Evolutionary conservation across 371 early-diverging fungal genomes (phyloP), one percentile per base, ranked within the genome.

Genomic region (Globomyces sp.): DNA sequence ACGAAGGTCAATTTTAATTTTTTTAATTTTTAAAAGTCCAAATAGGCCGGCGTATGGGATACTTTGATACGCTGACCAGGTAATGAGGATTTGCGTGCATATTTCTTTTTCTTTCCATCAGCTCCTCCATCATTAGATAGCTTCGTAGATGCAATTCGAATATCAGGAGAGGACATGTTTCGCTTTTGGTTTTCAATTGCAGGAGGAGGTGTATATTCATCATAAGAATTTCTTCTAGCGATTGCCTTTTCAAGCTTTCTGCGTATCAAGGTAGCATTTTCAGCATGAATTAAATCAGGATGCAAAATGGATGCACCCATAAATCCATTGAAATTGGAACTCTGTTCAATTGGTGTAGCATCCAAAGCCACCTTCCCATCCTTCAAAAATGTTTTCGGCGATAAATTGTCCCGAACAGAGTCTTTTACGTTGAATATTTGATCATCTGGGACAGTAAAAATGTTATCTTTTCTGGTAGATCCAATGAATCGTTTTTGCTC

Each of bases 371-470:
- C 68, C 42, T 70, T 74, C 41, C 71, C 74, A 34, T 68, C 74
- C 43, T 63, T 59, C 13, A 74, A 58, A 59, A 53, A 71, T 43
- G 43, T 24, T 55, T 63, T 50, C 42, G 58, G 58, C 1, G 24
- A 37, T 1, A 66, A 48, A 47, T 74, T 74, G 34, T 66, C 58
- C 9, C 63, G 1, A 48, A 71, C 71, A 44, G 40, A 11, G 24
- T 68, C 67, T 10, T 46, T 11, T 8, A 71, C 74, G n/a, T 71
- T 63, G 58, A 71, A 74, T n/a, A 74, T 52, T 24, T 57, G 63
- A n/a, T 65, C 67, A 41, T 42, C 9, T 1, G 74, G 74, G n/a
- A 74, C 71, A 24, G 74, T 71, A 53, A 74, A 74, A 2, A 74
- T 53, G 3, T 71, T 55, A 43, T 41, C 44, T 39, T 34, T 44